Conservation (phyloP, 139 green algal species). For the Monoraphidium neglectum region DNA sequence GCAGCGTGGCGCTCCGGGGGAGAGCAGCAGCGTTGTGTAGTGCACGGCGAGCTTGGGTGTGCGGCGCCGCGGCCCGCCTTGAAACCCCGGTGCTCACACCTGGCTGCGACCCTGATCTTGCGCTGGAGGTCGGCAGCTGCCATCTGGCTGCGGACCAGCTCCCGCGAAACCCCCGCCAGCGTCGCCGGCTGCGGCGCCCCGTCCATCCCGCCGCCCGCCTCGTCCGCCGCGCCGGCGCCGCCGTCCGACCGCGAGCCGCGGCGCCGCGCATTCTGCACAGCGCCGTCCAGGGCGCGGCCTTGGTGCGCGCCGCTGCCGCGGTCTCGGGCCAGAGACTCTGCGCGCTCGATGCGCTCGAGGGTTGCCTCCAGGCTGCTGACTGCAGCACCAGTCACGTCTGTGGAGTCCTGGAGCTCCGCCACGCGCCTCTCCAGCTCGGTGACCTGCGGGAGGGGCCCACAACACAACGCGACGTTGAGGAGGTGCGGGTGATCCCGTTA, state of each 20-base stretch:
- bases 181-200: not conserved
- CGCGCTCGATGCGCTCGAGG: slow-evolving; percentile 46
- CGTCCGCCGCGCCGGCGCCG: not conserved
- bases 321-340: not conserved
- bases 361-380: slow-evolving; percentile 51
- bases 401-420: slow-evolving; percentile 41
- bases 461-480: too few species aligned
- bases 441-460: slow-evolving; percentile 15
- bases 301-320: not conserved
- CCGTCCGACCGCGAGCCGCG: not conserved
- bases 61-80: too few species aligned
- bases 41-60: too few species aligned
- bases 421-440: slow-evolving; percentile 30
- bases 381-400: slow-evolving; percentile 50
- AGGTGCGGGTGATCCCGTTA: too few species aligned
- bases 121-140: slow-evolving; percentile 58
- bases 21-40: too few species aligned
- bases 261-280: not conserved
- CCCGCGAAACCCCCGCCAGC: slow-evolving; percentile 37
- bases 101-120: slow-evolving; percentile 46
- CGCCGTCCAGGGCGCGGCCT: not conserved
- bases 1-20: too few species aligned
- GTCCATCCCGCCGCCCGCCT: not conserved
- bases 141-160: slow-evolving; percentile 67
- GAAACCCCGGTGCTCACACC: slow-evolving; percentile 20